Evolutionary conservation across 192 early-diverging fungal species (phyloP).

Genomic region (Coemansia sp.): DNA sequence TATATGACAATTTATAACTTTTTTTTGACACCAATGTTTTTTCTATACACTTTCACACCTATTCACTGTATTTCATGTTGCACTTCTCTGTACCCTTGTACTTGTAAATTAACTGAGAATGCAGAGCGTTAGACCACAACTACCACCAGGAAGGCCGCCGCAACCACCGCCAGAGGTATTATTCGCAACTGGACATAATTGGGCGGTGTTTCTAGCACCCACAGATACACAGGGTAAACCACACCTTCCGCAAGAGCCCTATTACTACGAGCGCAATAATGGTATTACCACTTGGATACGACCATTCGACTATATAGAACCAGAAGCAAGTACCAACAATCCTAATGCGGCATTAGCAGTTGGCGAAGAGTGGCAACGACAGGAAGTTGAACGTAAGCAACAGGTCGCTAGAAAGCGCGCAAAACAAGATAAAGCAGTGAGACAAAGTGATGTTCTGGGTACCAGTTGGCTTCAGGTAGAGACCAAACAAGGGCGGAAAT

Average conservation of each 20-base stretch:
- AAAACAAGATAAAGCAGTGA: constrained; percentile 20
- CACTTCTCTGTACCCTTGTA: constrained; percentile 13
- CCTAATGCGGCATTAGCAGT: constrained; percentile 8
- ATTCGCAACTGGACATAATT: constrained; percentile 27
- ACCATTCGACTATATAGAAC: constrained; percentile 40
- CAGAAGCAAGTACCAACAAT: not conserved
- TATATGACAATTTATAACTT: too few species aligned
- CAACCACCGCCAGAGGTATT: constrained; percentile 6
- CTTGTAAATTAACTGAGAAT: too few species aligned
- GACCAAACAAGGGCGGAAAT: constrained; percentile 34
- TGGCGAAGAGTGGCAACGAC: constrained; percentile 21
- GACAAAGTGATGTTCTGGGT: not conserved
- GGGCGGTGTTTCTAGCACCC: constrained; percentile 46
- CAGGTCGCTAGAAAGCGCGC: constrained; percentile 8
- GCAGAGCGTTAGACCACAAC: too few species aligned
- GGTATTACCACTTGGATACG: constrained; percentile 46
- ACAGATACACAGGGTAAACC: not conserved
- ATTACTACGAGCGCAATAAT: constrained; percentile 45
- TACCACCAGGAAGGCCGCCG: not conserved
- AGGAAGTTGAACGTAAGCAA: constrained; percentile 8
- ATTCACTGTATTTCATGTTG: too few species aligned
- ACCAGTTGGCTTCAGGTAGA: constrained; percentile 26
- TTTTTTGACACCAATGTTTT: too few species aligned
- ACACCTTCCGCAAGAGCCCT: constrained; percentile 29
- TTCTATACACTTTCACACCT: too few species aligned